Conservation (phyloP, 2,329 filamentous ascomycete genomes). For the Penicillium paneum region DNA sequence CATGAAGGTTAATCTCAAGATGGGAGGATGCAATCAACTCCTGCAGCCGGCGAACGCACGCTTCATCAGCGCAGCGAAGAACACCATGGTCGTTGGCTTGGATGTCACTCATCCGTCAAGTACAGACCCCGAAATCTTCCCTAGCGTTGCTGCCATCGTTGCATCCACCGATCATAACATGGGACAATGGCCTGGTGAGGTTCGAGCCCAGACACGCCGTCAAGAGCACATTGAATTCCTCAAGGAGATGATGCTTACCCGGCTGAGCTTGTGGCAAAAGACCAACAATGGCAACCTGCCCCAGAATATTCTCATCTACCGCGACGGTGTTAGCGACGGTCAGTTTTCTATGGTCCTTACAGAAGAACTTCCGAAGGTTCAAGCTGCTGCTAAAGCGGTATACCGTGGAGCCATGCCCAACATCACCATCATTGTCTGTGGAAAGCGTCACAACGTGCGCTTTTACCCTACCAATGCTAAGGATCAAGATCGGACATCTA, state of each 20-base stretch:
- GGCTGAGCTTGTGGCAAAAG: conserved; percentile 62
- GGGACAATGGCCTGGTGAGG: conserved; percentile 70
- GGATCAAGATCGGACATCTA: conserved; percentile 55
- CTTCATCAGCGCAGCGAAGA: conserved; percentile 61
- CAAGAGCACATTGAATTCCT: conserved; percentile 68
- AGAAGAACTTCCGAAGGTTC: conserved; percentile 54
- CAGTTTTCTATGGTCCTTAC: conserved; percentile 68
- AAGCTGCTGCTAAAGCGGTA: conserved; percentile 57
- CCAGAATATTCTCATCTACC: conserved; percentile 74
- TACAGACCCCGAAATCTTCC: conserved; percentile 54
- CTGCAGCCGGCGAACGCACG: conserved; percentile 52
- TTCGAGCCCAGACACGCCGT: conserved; percentile 50
- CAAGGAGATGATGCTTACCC: conserved; percentile 57
- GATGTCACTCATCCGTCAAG: conserved; percentile 84
- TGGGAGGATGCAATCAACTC: conserved; percentile 68
- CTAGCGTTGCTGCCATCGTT: conserved; percentile 76
- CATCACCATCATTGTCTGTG: conserved; percentile 71
- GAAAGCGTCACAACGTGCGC: conserved; percentile 81
- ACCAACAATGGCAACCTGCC: conserved; percentile 57
- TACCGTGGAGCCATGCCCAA: conserved; percentile 58
- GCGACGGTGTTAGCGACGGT: conserved; percentile 83
- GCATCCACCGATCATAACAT: conserved; percentile 66
- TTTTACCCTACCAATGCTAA: conserved; percentile 65
- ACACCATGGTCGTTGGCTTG: conserved; percentile 74
- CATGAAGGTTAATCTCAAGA: conserved; percentile 77